These are phyloP conservation scores for Candida nonsorbophila DNA, from an alignment of 805 yeast genomes.

Conservation along the genomic window DNA sequence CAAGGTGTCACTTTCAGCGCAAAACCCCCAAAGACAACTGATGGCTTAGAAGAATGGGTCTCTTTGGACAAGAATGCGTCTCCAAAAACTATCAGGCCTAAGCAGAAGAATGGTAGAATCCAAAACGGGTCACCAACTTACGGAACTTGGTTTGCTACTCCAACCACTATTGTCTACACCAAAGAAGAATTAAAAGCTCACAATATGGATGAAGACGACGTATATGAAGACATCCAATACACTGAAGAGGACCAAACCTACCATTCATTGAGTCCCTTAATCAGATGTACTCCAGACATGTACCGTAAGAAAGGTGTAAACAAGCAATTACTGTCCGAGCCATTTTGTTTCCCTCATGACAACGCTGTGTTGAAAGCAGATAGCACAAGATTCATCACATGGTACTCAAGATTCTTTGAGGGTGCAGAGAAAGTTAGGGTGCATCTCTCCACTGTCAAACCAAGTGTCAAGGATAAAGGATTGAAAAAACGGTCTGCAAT, in stretches of 20 bases:
- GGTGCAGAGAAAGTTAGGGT: conserved; percentile 57
- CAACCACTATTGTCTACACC: conserved; percentile 49
- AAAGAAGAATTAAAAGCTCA: conserved; percentile 69
- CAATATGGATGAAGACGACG: conserved; percentile 60
- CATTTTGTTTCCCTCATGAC: conserved; percentile 83
- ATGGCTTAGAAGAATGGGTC: conserved; percentile 77
- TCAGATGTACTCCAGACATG: conserved; percentile 79
- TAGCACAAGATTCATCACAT: conserved; percentile 67
- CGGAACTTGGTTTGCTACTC: conserved; percentile 71
- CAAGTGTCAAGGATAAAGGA: conserved; percentile 51
- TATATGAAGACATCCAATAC: conserved; percentile 48
- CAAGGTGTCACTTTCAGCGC: conserved; percentile 61
- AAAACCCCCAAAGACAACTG: conserved; percentile 66
- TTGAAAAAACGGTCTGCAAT: conserved; percentile 40
- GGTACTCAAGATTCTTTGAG: conserved; percentile 70
- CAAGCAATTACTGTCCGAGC: conserved; percentile 54
- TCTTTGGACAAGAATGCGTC: conserved; percentile 69
- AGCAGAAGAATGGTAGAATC: conserved; percentile 66
- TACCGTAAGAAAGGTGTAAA: conserved; percentile 63
- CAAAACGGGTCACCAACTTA: conserved; percentile 66
- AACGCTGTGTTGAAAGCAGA: conserved; percentile 52
- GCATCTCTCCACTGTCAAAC: conserved; percentile 63
- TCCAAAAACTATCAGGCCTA: conserved; percentile 76
- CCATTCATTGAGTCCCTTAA: conserved; percentile 66
- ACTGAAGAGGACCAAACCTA: conserved; percentile 71